These are phyloP conservation scores for Mortierella sp. DNA, from an alignment of 371 early-diverging fungal genomes.

Conservation along the genomic window DNA sequence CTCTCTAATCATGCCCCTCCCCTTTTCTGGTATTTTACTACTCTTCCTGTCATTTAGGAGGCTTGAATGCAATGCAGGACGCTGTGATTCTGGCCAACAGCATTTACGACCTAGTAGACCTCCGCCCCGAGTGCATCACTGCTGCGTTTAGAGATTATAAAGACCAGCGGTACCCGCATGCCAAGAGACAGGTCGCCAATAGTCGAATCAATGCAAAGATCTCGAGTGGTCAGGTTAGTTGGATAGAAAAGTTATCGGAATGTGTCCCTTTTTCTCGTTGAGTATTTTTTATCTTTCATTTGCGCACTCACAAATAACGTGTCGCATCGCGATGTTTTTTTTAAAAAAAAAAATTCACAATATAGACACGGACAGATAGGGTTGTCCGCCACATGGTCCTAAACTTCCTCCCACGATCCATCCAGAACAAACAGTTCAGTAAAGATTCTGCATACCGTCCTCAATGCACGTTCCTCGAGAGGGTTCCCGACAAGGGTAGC, in stretches of 20 bases:
- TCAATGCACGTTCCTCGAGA: constrained; percentile 22
- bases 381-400: constrained; percentile 18
- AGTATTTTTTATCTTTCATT: background rate
- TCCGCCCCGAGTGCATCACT: constrained; percentile 7
- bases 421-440: constrained; percentile 5
- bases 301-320: background rate
- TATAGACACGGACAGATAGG: constrained; percentile 21
- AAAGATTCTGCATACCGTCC: constrained; percentile 25
- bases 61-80: constrained; percentile 43
- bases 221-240: constrained; percentile 25
- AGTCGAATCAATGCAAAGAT: constrained; percentile 24
- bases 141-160: constrained; percentile 25
- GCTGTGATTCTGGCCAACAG: constrained; percentile 38
- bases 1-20: background rate
- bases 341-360: background rate
- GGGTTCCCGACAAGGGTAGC: constrained; percentile 14
- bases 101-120: constrained; percentile 22
- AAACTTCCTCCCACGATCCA: constrained; percentile 14
- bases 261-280: background rate
- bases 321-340: background rate
- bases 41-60: constrained; percentile 16
- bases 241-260: too few species aligned
- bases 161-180: constrained; percentile 28
- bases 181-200: constrained; percentile 30
- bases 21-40: background rate